Conservation (phyloP, 2,329 filamentous ascomycete species). For the Chrysosporium queenslandicum region DNA sequence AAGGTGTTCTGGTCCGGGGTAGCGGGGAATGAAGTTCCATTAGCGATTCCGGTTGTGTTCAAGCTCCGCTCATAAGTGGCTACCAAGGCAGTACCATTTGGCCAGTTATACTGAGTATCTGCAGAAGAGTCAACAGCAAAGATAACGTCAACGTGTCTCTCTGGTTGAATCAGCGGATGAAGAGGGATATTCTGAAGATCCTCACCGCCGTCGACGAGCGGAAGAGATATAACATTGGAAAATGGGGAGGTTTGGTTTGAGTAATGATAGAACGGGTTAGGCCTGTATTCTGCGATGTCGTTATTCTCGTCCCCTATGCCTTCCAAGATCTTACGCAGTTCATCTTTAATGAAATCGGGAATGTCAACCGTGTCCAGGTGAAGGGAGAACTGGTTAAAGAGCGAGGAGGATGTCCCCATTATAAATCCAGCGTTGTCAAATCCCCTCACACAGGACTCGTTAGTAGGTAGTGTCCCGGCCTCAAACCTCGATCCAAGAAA, state of each 20-base stretch:
- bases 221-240: constrained; percentile 46
- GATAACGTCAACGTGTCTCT: constrained; percentile 65
- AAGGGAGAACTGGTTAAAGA: constrained; percentile 73
- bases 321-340: constrained; percentile 45
- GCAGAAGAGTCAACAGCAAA: constrained; percentile 72
- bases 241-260: constrained; percentile 51
- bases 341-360: constrained; percentile 42
- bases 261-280: constrained; percentile 66
- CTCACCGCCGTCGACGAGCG: constrained; percentile 67
- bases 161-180: constrained; percentile 63
- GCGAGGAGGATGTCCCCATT: constrained; percentile 73
- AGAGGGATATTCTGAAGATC: constrained; percentile 72
- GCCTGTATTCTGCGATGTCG: constrained; percentile 63
- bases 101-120: constrained; percentile 60
- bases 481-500: constrained; percentile 66
- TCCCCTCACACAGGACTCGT: constrained; percentile 58
- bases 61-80: constrained; percentile 62
- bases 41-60: constrained; percentile 46
- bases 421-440: constrained; percentile 76
- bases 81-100: constrained; percentile 64
- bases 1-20: constrained; percentile 69
- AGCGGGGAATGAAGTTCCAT: constrained; percentile 60
- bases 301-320: constrained; percentile 50
- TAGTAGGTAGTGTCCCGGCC: constrained; percentile 47
- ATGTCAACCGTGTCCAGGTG: constrained; percentile 49